These are phyloP conservation scores for Apiospora marii DNA, from an alignment of 2,329 filamentous ascomycete species.

Conservation along the genomic window DNA sequence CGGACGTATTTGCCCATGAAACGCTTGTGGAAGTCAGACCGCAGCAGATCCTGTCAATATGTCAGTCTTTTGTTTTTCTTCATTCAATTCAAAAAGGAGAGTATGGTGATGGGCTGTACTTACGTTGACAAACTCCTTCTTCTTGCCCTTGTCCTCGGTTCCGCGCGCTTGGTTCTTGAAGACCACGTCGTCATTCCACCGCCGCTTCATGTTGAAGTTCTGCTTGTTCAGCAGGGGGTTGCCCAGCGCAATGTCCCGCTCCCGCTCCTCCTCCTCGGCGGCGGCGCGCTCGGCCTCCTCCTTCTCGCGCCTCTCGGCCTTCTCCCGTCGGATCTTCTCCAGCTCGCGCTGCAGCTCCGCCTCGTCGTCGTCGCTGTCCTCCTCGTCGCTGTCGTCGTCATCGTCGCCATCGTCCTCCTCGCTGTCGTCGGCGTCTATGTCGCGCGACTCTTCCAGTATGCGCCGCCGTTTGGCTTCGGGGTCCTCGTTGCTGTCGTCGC, in stretches of 20 bases:
- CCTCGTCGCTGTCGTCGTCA: conserved; percentile 56
- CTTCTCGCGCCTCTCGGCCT: conserved; percentile 80
- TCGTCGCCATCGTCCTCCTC: conserved; percentile 33
- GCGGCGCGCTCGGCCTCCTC: conserved; percentile 84
- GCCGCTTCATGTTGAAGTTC: conserved; percentile 88
- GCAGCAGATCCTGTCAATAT: conserved; percentile 74
- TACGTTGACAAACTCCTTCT: conserved; percentile 96
- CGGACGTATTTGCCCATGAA: conserved; percentile 84
- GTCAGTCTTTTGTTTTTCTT: not conserved
- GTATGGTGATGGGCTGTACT: conserved; percentile 42
- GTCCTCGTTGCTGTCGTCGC: conserved; percentile 63
- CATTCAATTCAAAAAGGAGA: not conserved
- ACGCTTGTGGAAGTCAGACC: conserved; percentile 96
- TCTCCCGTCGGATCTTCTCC: conserved; percentile 90
- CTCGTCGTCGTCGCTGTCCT: conserved; percentile 82
- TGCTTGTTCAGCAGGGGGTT: conserved; percentile 90
- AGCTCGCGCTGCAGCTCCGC: conserved; percentile 91
- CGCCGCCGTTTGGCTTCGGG: conserved; percentile 83
- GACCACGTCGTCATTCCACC: conserved; percentile 97
- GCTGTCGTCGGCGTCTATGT: conserved; percentile 79
- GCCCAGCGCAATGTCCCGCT: conserved; percentile 87
- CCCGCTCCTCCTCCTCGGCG: conserved; percentile 82
- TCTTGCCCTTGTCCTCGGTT: conserved; percentile 87
- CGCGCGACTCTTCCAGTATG: conserved; percentile 86
- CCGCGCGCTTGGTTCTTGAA: conserved; percentile 99